phyloP scores from a whole-genome alignment of 139 green algal genomes.

The Chlamydomonas schloesseri region DNA sequence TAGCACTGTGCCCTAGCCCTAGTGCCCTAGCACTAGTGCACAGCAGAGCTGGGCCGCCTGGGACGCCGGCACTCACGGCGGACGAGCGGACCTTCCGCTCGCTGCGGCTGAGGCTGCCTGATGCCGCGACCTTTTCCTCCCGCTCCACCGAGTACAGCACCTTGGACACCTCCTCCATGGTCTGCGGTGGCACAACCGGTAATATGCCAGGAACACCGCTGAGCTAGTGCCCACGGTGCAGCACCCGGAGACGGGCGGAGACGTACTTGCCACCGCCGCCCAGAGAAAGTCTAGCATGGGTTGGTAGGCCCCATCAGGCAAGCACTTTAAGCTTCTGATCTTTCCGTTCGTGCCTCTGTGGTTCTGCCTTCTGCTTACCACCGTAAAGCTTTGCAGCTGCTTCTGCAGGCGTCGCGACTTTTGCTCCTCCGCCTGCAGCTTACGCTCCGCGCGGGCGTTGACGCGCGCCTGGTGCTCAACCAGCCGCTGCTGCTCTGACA shows the following conservation, averaged over 20 bases:
- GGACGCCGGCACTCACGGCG: too few species aligned
- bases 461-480: not conserved
- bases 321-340: too few species aligned
- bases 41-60: too few species aligned
- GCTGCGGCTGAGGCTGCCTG: not conserved
- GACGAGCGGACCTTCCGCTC: not conserved
- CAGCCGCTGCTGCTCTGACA: not conserved
- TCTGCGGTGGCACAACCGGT: not conserved
- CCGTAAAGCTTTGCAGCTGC: constrained; percentile 20
- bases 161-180: constrained; percentile 28
- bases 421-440: not conserved
- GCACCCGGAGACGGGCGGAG: not conserved
- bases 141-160: constrained; percentile 16
- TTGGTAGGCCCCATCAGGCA: too few species aligned
- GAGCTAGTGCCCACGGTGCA: not conserved
- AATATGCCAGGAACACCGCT: too few species aligned
- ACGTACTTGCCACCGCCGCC: too few species aligned
- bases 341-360: too few species aligned
- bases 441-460: not conserved
- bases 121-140: not conserved
- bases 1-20: too few species aligned
- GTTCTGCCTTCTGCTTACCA: too few species aligned
- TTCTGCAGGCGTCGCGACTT: not conserved
- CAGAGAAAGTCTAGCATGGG: too few species aligned
- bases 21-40: too few species aligned